Base-by-base conservation (phyloP, 176 grass and related monocot genomes). In the Oryza punctata region DNA sequence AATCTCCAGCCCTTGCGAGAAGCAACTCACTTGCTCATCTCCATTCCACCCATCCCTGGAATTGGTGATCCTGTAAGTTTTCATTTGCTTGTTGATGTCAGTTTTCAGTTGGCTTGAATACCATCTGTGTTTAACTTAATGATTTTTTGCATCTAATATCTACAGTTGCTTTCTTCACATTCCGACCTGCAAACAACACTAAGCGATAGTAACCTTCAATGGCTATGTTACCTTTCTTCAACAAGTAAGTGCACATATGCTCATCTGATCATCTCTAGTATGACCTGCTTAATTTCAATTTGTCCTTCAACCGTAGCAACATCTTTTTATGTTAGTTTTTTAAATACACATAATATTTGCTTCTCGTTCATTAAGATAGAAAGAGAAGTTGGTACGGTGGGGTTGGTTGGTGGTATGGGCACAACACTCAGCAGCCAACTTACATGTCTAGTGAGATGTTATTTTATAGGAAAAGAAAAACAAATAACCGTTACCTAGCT, bases 221-320 rank as follows among this genome's bases (percentile, higher is more conserved):
- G 96, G 93, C 44, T 98, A 43, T 91, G 87, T 52, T 98, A 95
- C 69, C 87, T 94, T 38, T 95, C 96, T 18, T 90, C 96, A 70
- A 98, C 93, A 90, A 86, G 96, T 95, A 88, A 70, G 87, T 82
- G 44, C 30, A 76, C 30, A 6, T 61, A 41, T 41, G 37, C 37
- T 38, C 37, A 38, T 7, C 7, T 38, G 7, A 38, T 38, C 7
- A 38, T 38, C 37, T 38, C 7, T 38, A 38, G 37, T 38, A 38
- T 38, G 37, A 8, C 7, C 37, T 38, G 37, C 37, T 6, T 37
- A 38, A 38, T 38, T 38, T 38, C 37, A 38, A 38, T 38, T 38
- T 7, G 37, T 38, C 37, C 37, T 38, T 38, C 1, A 38, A 38
- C 37, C 8, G 37, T 8, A 38, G 37, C 37, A 38, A 38, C 37